Percentiles rank a stretch among this genome's conserved stretches.
These are phyloP conservation scores for Alternaria novae-zelandiae DNA, from an alignment of 2,329 filamentous ascomycete species.

Conservation along the genomic window DNA sequence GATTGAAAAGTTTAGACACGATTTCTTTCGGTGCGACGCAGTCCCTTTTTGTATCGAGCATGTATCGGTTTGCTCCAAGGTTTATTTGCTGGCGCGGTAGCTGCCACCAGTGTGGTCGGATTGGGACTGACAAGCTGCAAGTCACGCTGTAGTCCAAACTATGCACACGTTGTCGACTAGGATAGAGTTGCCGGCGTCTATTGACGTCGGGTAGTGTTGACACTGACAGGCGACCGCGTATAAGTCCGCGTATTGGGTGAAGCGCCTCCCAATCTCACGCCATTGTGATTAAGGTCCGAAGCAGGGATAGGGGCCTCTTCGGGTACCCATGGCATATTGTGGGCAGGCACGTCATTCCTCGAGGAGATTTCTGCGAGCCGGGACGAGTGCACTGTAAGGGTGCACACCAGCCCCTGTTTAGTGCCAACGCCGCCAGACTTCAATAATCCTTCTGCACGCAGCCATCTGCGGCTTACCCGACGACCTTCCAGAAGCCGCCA, in stretches of 20 bases:
- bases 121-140: conserved; percentile 26
- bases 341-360: conserved; percentile 37
- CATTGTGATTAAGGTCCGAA: conserved; percentile 13
- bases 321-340: conserved; percentile 21
- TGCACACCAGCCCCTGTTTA: conserved; percentile 19
- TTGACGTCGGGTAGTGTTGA: conserved; percentile 28
- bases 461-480: conserved; percentile 19
- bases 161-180: neutral
- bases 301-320: conserved; percentile 18
- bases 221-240: conserved; percentile 27
- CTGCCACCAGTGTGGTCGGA: conserved; percentile 11
- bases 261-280: conserved; percentile 11
- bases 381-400: conserved; percentile 19
- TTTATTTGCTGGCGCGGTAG: conserved; percentile 11
- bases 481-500: conserved; percentile 41
- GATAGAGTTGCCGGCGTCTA: conserved; percentile 22
- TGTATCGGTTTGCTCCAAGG: conserved; percentile 14
- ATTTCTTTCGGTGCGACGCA: conserved; percentile 10
- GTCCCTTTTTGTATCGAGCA: conserved; percentile 4
- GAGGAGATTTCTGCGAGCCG: conserved; percentile 35
- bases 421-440: conserved; percentile 27
- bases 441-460: conserved; percentile 20
- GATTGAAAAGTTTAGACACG: conserved; percentile 9
- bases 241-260: conserved; percentile 21
- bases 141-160: conserved; percentile 4